phyloP scores from a whole-genome alignment of 208 protist species.

The Leishmania braziliensis region DNA sequence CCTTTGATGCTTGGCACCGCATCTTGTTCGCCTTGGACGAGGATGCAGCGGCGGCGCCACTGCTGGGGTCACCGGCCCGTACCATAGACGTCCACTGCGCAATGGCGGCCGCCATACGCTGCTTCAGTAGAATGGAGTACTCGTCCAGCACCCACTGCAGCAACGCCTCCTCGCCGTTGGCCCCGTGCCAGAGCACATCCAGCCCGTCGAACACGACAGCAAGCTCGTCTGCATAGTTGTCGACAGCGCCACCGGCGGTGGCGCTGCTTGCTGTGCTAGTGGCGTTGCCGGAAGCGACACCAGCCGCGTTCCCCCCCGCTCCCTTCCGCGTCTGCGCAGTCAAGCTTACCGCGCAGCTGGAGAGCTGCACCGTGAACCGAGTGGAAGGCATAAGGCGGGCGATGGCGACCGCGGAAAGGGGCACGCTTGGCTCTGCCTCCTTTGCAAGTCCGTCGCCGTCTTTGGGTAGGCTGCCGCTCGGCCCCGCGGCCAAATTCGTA shows the following conservation, averaged over 20 bases:
- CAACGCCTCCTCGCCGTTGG: slow-evolving; percentile 45
- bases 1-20: not conserved
- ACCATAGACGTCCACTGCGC: slow-evolving; percentile 18
- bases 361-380: slow-evolving; percentile 18
- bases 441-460: not conserved
- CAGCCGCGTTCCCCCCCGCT: not conserved
- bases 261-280: not conserved
- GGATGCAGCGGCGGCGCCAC: not conserved
- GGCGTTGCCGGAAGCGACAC: not conserved
- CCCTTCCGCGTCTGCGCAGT: slow-evolving; percentile 1
- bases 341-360: slow-evolving; percentile 14
- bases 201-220: slow-evolving; percentile 32
- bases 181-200: slow-evolving; percentile 61
- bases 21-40: slow-evolving; percentile 10
- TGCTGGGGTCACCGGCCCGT: slow-evolving; percentile 2
- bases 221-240: slow-evolving; percentile 6
- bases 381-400: slow-evolving; percentile 17
- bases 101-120: slow-evolving; percentile 21
- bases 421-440: not conserved
- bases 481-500: not conserved
- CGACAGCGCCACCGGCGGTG: not conserved
- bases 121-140: slow-evolving; percentile 34
- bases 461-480: not conserved
- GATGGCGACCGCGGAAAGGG: slow-evolving; percentile 20
- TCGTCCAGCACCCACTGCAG: slow-evolving; percentile 56